Evolutionary conservation across 345 rosid species (phyloP), one percentile per base, ranked within the genome.

Genomic region (Rhodamnia argentea): DNA sequence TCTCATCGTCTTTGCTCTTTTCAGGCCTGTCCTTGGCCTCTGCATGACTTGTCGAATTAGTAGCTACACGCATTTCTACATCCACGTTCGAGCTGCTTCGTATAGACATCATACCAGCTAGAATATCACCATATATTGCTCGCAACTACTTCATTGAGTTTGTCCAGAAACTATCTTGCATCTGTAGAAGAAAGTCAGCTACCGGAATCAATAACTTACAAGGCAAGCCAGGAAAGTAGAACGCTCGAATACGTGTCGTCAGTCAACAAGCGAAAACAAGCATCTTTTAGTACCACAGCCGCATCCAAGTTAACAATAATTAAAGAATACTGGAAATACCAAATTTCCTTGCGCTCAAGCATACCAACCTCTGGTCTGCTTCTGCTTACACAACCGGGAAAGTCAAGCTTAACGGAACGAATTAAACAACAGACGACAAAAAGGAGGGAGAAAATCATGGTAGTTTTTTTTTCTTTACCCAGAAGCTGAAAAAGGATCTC

Each of bases 1-100:
- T 92, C 92, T 92, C 94, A 24, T 92, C 86, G 22, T 88, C 92
- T 84, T 92, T 90, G 52, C 70, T 85, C 89, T 91, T 90, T 83
- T 75, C 90, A 4, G 76, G 64, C 51, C 87, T 86, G 82, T 53
- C 85, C n/a, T 52, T 75, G 18, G 88, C 86, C 32, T 87, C 92
- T 64, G 82, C 87, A 70, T 70, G 47, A 70, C 47, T 70, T 26
- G 47, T 70, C 3, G 47, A 1, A 70, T 37, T 37, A 37, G 81
- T 37, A 18, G 47, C 81, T 37, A 37, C 47, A 37, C 14, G 13
- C 81, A 70, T 37, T 70, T 70, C 47, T 70, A 18, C 5, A 10
- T 37, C 81, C 81, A 37, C 47, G 81, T 37, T 70, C 12, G 81
- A 37, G 26, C 81, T 70, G 47, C 81, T 10, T 44, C 10, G 26